Evolutionary conservation across 2,329 filamentous ascomycete genomes (phyloP).

Genomic region (Aphanoascus verrucosus): DNA sequence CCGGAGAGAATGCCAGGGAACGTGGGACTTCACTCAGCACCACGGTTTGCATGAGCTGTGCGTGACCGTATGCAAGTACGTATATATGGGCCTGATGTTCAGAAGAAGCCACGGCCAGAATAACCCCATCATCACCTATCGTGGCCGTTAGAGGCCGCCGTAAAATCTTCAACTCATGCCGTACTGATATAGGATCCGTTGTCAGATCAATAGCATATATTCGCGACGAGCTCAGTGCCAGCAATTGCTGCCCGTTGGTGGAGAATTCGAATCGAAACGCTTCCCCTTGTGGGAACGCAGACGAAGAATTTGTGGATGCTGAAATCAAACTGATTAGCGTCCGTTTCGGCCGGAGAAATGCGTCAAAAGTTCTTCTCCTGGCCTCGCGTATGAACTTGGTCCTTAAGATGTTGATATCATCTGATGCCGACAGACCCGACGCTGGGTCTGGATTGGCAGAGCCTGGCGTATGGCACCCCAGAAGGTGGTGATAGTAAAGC

Average conservation of each 20-base stretch:
- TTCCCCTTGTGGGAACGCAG: constrained; percentile 67
- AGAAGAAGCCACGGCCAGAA: constrained; percentile 68
- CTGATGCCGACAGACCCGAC: constrained; percentile 29
- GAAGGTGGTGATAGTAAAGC: constrained; percentile 39
- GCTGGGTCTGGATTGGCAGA: constrained; percentile 29
- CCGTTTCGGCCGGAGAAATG: constrained; percentile 58
- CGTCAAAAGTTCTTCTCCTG: constrained; percentile 67
- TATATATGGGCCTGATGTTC: constrained; percentile 84
- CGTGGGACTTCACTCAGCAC: constrained; percentile 67
- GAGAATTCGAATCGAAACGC: constrained; percentile 77
- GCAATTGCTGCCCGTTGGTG: constrained; percentile 59
- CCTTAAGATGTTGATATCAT: constrained; percentile 50
- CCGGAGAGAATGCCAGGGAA: constrained; percentile 69
- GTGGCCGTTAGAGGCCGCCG: constrained; percentile 65
- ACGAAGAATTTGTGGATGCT: constrained; percentile 72
- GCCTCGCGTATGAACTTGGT: constrained; percentile 57
- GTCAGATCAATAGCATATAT: constrained; percentile 67
- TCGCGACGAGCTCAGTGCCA: constrained; percentile 75
- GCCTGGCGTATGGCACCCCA: constrained; percentile 21
- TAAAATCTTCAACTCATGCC: constrained; percentile 68
- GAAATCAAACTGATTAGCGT: constrained; percentile 72
- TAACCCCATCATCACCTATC: constrained; percentile 64
- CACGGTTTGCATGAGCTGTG: constrained; percentile 61
- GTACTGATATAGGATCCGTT: constrained; percentile 50
- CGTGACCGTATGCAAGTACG: constrained; percentile 53